Evolutionary conservation across 2,329 filamentous ascomycete genomes (phyloP), one percentile per base, ranked within the genome.

Genomic region (Hypoxylon sp.): DNA sequence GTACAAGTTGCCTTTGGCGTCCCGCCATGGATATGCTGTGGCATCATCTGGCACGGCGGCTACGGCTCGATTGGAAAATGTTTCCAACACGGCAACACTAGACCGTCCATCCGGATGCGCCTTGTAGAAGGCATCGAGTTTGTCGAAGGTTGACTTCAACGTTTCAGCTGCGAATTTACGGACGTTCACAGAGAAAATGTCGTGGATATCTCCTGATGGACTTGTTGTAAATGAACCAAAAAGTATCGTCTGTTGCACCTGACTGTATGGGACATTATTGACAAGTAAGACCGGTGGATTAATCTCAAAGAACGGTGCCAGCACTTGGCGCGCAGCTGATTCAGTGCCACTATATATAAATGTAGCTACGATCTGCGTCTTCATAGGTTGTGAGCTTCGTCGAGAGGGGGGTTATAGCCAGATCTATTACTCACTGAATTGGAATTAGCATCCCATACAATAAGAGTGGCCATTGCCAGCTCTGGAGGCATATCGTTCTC

Each of bases 11-110:
- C 57, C 71, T 41, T 21, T 69, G 10, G 70, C 17, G 13, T 75
- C 72, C 13, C 72, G 60, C 75, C 73, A 76, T 7, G 75, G 69
- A 25, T 75, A 77, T 0, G 75, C 73, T 1, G 75, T 76, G 1
- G 48, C 36, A 3, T 70, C 66, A 10, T 69, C 57, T 0, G 64
- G 52, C 2, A 73, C 65, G 0, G 67, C 61, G 1, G 14, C 4
- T 1, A 61, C 46, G 6, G 72, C 72, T 2, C 75, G 19, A 6
- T 51, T 67, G 0, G 67, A 51, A 30, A 73, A 72, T 0, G 58
- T 64, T 17, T 73, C 72, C 7, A 73, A 21, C 1, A 65, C 14
- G 7, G 34, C 5, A 6, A 21, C 41, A 11, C 46, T 53, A 2
- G 11, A 2, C 2, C 63, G 56, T 0, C 21, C 64, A 21, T 52